phyloP scores from a whole-genome alignment of 2,329 filamentous ascomycete genomes.

The Parasarocladium wereldwijsianum region DNA sequence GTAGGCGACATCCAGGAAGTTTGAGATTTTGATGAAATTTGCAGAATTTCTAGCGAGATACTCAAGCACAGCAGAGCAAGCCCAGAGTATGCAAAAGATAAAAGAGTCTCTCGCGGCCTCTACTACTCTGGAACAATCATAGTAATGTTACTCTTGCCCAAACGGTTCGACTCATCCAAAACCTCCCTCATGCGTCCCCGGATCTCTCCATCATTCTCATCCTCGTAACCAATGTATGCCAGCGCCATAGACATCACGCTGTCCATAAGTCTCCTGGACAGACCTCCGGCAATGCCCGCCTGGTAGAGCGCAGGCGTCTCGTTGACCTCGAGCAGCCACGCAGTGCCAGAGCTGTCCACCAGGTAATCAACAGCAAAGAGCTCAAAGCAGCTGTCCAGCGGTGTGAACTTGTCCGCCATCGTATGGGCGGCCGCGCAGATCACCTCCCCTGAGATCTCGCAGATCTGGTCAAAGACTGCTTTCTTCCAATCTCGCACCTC shows the following conservation, averaged over 20 bases:
- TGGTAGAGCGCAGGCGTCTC: constrained; percentile 24
- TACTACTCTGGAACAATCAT: constrained; percentile 3
- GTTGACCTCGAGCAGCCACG: constrained; percentile 22
- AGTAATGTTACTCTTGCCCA: constrained; percentile 4
- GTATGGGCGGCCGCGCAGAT: constrained; percentile 19
- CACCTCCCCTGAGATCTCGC: constrained; percentile 17
- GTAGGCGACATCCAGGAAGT: no score
- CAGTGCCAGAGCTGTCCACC: constrained; percentile 15
- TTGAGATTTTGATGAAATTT: no score
- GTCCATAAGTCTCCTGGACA: constrained; percentile 20
- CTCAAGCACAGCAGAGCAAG: no score
- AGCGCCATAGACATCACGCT: constrained; percentile 17
- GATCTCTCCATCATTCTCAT: background rate
- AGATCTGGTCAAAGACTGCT: constrained; percentile 18
- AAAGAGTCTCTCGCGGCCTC: background rate
- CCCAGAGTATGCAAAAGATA: background rate
- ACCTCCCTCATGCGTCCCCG: constrained; percentile 1
- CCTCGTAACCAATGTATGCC: constrained; percentile 14
- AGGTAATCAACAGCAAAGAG: constrained; percentile 22
- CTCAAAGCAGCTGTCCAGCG: constrained; percentile 21
- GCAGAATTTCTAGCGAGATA: no score
- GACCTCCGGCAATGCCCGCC: constrained; percentile 16
- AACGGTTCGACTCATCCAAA: constrained; percentile 1
- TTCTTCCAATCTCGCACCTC: constrained; percentile 19
- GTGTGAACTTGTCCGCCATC: constrained; percentile 23